Evolutionary conservation across 306 rosid species (phyloP), one percentile per base, ranked within the genome.

Genomic region (Vicia sativa): DNA sequence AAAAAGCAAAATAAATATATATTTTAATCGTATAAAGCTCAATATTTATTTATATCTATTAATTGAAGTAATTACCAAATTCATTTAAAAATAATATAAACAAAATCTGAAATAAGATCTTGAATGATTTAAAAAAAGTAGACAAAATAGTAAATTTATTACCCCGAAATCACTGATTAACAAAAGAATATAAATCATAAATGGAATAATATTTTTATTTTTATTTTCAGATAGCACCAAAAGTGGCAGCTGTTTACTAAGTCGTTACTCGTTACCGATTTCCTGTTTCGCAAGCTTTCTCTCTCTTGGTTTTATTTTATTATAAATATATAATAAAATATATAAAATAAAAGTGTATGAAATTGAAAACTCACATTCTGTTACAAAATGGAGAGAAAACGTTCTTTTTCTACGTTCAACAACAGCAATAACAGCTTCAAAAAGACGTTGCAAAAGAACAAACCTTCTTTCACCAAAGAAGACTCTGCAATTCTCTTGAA

Each of bases 341-440:
- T n/a, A 45, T n/a, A 14, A 46, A 7, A 7, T 6, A 46, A 14
- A 15, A 46, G 2, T 15, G 19, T 7, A 4, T 21, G 14, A 21
- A 53, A n/a, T n/a, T n/a, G n/a, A 23, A 53, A 4, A 21, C 35
- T 5, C 8, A 53, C 21, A 21, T 53, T 53, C 14, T 6, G 26
- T 53, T 53, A 21, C 38, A 25, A 23, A 12, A 53, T 53, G 59
- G 59, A 53, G 59, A 53, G 34, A 21, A 53, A 53, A 23, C 31
- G 12, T 5, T 23, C 59, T 53, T 34, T 34, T 34, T 53, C 31
- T 6, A 21, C n/a, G 13, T 21, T 11, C 34, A 21, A 34, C 9
- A 7, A 21, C 34, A 53, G 2, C 58, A 21, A 1, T 14, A 52
- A 4, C 34, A 53, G 15, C 31, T 21, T 53, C 9, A 23, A 23